phyloP scores from a whole-genome alignment of 352 stramenopile species.

The Globisporangium spiculum region DNA sequence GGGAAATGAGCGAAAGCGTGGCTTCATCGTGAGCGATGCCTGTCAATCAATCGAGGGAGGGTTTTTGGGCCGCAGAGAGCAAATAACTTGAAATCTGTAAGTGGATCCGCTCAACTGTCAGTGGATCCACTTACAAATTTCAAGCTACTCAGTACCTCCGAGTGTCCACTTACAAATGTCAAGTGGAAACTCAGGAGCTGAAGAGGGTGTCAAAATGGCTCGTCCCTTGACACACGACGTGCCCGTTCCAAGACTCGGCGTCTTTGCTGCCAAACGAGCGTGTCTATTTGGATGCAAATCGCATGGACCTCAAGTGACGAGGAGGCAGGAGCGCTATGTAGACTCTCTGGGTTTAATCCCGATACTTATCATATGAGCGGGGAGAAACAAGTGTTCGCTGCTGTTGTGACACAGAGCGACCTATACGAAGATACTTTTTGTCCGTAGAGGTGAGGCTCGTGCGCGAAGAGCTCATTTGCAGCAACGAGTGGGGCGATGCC shows the following conservation, averaged over 20 bases:
- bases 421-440: no score
- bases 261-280: background rate
- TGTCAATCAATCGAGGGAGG: background rate
- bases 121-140: background rate
- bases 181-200: background rate
- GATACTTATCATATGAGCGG: background rate
- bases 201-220: slow-evolving; percentile 1
- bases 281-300: slow-evolving; percentile 1
- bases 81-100: background rate
- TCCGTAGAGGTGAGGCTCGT: no score
- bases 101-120: background rate
- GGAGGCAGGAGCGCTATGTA: background rate
- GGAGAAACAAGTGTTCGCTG: no score
- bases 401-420: no score
- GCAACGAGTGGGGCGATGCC: no score
- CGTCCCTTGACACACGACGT: background rate
- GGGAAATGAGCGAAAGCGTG: slow-evolving; percentile 9
- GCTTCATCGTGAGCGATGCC: background rate
- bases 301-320: background rate
- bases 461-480: no score
- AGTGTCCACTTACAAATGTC: background rate
- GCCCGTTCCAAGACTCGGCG: background rate
- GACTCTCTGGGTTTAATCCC: background rate
- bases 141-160: background rate
- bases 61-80: background rate